These are phyloP conservation scores for Talaromyces marneffei DNA, from an alignment of 2,329 filamentous ascomycete genomes.

Conservation along the genomic window DNA sequence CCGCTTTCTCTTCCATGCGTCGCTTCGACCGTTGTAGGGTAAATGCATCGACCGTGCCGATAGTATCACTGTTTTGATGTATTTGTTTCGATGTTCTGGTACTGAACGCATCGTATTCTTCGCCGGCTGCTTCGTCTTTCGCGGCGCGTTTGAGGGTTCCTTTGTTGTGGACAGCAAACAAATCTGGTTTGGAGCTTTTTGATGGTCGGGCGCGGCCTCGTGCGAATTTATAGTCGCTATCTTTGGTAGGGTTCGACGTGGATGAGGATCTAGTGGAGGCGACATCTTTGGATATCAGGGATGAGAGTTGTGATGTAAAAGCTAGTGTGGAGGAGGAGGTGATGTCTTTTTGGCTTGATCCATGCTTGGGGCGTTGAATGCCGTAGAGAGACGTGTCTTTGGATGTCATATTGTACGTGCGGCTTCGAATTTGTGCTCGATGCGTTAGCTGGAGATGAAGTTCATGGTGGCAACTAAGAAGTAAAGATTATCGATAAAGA, in stretches of 20 bases:
- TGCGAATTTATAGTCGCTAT: constrained; percentile 32
- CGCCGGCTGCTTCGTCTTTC: constrained; percentile 51
- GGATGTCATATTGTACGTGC: constrained; percentile 48
- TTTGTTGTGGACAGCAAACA: constrained; percentile 63
- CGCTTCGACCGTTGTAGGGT: constrained; percentile 62
- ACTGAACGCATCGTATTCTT: constrained; percentile 35
- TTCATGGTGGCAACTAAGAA: background rate
- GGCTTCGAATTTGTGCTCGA: background rate
- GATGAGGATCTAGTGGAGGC: constrained; percentile 26
- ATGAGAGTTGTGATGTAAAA: constrained; percentile 83
- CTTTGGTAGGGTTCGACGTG: background rate
- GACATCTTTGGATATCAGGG: constrained; percentile 60
- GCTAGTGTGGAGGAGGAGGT: constrained; percentile 66
- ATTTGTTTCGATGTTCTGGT: constrained; percentile 48
- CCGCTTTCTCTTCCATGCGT: constrained; percentile 85
- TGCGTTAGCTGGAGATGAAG: background rate
- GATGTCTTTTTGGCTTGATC: constrained; percentile 56
- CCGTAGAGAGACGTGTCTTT: constrained; percentile 65
- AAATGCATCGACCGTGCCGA: constrained; percentile 55
- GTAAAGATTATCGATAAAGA: background rate
- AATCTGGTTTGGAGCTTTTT: constrained; percentile 56
- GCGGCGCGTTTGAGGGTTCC: constrained; percentile 58
- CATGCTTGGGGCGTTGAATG: constrained; percentile 61
- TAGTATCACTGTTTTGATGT: constrained; percentile 55
- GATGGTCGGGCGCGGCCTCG: constrained; percentile 38